Evolutionary conservation across 805 yeast genomes (phyloP), one percentile per base, ranked within the genome.

Genomic region (Sugiyamaella qingdaonensis): DNA sequence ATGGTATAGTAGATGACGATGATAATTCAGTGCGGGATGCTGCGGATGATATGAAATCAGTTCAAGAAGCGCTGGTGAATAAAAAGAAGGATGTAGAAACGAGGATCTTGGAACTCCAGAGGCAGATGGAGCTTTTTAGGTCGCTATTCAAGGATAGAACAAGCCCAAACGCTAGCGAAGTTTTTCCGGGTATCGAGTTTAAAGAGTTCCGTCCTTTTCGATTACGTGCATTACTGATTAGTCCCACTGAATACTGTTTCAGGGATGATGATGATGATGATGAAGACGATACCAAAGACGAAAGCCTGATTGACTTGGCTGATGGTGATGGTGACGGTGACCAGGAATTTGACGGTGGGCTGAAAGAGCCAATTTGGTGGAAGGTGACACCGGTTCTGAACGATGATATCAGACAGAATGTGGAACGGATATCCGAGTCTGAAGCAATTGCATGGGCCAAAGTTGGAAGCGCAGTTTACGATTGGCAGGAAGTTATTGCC

Each of bases 401-500:
- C 24, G 29, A 18, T 32, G 29, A 45, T 31, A 10, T 14, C 37
- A 16, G 39, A 29, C 43, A 32, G 19, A 19, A 46, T 19, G 41
- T 46, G 10, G 37, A 24, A 11, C 49, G 29, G 3, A 48, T 52
- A 2, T 11, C 53, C 2, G 57, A 45, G 32, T 54, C 50, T 39
- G 56, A 53, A 2, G 63, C 58, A 7, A 46, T 58, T 8, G 51
- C 49, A 11, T 48, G 52, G 44, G 59, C 59, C 21, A 46, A 53
- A 37, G 36, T 33, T 8, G 64, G 64, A 10, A 54, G 62, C 0
- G 37, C 46, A 1, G 34, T 46, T 10, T 58, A 58, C 54, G 49
- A 49, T 5, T 60, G 62, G 53, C 64, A 60, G 36, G 62, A 61
- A 24, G 63, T 61, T 8, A 55, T 57, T 2, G 51, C 58, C 10